These are phyloP conservation scores for Rhizoctonia solani DNA, from an alignment of 1,284 basidiomycete genomes.

Conservation along the genomic window DNA sequence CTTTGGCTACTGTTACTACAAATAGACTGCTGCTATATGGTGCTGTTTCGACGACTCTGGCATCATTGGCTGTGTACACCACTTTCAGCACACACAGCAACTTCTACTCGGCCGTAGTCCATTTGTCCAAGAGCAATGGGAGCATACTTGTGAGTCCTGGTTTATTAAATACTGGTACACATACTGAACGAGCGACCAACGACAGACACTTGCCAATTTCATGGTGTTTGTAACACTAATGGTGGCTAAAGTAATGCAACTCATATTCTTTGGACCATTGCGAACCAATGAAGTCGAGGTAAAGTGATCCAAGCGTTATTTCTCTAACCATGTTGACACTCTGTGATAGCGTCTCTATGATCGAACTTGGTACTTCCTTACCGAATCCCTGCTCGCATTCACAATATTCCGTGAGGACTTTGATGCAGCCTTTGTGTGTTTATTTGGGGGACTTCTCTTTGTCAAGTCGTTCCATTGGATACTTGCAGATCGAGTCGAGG, in stretches of 20 bases:
- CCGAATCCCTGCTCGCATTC: constrained; percentile 92
- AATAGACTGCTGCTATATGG: constrained; percentile 63
- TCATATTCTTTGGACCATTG: constrained; percentile 89
- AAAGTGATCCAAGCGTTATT: constrained; percentile 42
- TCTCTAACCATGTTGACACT: constrained; percentile 17
- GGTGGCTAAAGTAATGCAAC: constrained; percentile 77
- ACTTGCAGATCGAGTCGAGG: constrained; percentile 91
- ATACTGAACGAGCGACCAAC: constrained; percentile 3
- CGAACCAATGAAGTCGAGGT: constrained; percentile 92
- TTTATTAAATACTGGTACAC: neutral
- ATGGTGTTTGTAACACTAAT: constrained; percentile 77
- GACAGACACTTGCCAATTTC: constrained; percentile 93
- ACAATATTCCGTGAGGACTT: constrained; percentile 96
- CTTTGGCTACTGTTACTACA: constrained; percentile 14
- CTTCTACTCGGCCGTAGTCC: constrained; percentile 92
- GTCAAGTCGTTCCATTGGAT: constrained; percentile 99
- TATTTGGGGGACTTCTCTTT: constrained; percentile 91
- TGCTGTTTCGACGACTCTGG: constrained; percentile 68
- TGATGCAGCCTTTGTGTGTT: constrained; percentile 87
- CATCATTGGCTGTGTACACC: constrained; percentile 71
- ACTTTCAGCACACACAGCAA: constrained; percentile 86
- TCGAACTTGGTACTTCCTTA: constrained; percentile 95
- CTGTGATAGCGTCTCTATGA: constrained; percentile 85
- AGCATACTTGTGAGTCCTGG: constrained; percentile 73
- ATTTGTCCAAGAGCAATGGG: constrained; percentile 88